Percentiles rank a stretch among this genome's conserved stretches.
Conservation (phyloP, 129 eudicot species). For the Mikania micrantha region DNA sequence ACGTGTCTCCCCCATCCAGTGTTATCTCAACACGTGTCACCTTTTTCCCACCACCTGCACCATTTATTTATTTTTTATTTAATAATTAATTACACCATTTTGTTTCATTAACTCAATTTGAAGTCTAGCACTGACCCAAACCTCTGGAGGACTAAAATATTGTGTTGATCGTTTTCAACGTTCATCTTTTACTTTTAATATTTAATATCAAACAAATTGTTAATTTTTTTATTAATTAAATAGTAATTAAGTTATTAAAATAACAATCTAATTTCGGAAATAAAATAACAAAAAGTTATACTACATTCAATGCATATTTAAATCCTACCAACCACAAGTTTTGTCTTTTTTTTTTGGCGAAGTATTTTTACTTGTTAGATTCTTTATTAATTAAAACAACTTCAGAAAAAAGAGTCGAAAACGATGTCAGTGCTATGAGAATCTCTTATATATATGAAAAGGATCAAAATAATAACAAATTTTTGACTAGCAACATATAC, state of each 20-base stretch:
- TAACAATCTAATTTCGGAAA: no score
- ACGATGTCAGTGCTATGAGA: no score
- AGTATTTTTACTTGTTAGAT: neutral
- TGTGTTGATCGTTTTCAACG: neutral
- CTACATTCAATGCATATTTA: no score
- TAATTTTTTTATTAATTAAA: no score
- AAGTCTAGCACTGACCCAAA: conserved; percentile 5
- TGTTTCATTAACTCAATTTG: neutral
- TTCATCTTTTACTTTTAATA: neutral
- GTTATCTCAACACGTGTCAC: conserved; percentile 96
- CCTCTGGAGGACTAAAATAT: neutral
- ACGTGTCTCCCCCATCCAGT: conserved; percentile 88
- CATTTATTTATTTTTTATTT: neutral
- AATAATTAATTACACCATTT: no score
- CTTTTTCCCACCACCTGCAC: conserved; percentile 84
- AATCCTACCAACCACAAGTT: no score
- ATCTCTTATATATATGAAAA: no score
- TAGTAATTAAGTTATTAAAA: neutral
- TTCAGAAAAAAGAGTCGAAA: neutral
- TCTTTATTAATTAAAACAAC: neutral
- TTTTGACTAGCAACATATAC: no score
- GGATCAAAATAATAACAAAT: no score
- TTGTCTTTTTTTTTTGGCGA: no score
- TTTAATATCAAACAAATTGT: no score
- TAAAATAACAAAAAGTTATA: no score